Conservation (phyloP, 2,329 filamentous ascomycete species). For the Colletotrichum shisoi region DNA sequence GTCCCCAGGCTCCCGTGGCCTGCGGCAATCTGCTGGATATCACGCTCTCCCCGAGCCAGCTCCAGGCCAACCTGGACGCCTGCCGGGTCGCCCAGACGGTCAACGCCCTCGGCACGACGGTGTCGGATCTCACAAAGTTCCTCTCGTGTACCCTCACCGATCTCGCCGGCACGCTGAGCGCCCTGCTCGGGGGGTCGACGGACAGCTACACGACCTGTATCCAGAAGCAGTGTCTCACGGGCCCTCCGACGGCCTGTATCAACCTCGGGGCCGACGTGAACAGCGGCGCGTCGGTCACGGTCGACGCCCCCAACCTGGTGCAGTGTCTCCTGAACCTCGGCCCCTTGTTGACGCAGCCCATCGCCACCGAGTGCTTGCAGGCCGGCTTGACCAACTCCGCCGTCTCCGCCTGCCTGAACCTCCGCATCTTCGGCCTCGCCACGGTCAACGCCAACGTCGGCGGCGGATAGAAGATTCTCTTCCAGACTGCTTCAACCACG, state of each 20-base stretch:
- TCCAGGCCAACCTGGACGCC: not conserved
- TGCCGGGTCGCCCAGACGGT: constrained; percentile 6
- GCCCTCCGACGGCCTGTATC: constrained; percentile 12
- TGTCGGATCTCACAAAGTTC: not conserved
- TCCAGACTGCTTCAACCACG: not conserved
- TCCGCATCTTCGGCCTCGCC: constrained; percentile 31
- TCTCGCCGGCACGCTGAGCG: not conserved
- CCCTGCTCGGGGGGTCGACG: not conserved
- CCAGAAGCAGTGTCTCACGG: constrained; percentile 5
- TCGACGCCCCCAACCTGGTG: not conserved
- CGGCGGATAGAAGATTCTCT: not conserved
- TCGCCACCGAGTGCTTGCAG: constrained; percentile 26
- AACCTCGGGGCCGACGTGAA: constrained; percentile 18
- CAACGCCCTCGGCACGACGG: not conserved
- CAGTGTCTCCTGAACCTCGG: constrained; percentile 14
- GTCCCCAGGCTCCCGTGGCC: not conserved
- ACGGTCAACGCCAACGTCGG: constrained; percentile 9
- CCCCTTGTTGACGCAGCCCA: constrained; percentile 8
- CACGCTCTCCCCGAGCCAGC: not conserved
- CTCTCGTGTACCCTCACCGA: not conserved
- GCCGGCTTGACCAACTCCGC: not conserved
- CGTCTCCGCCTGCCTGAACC: constrained; percentile 26
- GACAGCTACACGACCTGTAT: constrained; percentile 13
- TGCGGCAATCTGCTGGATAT: constrained; percentile 22
- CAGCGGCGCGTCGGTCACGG: not conserved